A percentile compares a stretch with the other conserved stretches of the same genome.
These are phyloP conservation scores for Phalaenopsis aphrodite DNA, from an alignment of 106 monocot genomes.

Conservation along the genomic window DNA sequence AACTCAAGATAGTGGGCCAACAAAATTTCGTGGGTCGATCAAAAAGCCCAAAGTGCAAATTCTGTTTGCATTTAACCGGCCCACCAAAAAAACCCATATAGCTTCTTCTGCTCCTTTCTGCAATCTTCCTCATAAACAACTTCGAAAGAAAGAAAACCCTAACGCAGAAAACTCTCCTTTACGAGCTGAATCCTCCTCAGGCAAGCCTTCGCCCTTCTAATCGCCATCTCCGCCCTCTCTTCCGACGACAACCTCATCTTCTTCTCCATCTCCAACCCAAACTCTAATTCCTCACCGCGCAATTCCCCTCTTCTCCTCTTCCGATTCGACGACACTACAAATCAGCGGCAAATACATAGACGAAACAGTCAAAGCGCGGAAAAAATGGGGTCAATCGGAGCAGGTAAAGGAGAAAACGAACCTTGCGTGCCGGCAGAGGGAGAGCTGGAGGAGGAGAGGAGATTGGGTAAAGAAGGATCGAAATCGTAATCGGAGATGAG, in stretches of 20 bases:
- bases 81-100: not conserved
- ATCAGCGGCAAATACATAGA: not conserved
- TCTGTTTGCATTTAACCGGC: not conserved
- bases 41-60: too few relatives aligned
- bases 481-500: constrained; percentile 1
- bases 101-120: not conserved
- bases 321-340: constrained; percentile 2
- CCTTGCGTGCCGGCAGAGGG: not conserved
- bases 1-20: too few relatives aligned
- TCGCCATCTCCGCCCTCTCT: not conserved
- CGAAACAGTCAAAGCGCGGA: not conserved
- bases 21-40: too few relatives aligned
- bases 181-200: constrained; percentile 1
- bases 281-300: not conserved
- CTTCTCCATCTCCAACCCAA: not conserved
- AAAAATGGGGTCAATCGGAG: not conserved
- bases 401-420: not conserved
- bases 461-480: not conserved
- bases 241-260: not conserved
- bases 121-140: too few relatives aligned
- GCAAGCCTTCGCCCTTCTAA: not conserved
- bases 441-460: not conserved
- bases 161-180: constrained; percentile 1
- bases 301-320: not conserved
- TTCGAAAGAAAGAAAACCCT: not conserved